Evolutionary conservation across 805 yeast genomes (phyloP).

Genomic region (Starmerella cellae): DNA sequence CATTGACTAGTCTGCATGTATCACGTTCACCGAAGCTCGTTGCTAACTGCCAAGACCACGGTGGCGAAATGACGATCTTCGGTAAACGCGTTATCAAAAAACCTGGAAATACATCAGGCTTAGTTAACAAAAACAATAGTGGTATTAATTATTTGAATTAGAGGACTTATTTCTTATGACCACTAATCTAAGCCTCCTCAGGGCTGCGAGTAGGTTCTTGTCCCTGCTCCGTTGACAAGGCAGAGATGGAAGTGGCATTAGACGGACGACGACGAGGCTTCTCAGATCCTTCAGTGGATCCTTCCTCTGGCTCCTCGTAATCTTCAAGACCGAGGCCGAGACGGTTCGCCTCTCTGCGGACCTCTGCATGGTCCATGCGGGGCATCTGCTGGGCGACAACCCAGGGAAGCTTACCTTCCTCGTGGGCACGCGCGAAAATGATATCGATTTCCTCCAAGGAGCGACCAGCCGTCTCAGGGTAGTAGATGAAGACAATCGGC

Average conservation of each 20-base stretch:
- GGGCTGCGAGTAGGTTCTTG: too few species aligned
- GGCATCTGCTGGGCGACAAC: constrained; percentile 54
- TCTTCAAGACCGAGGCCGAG: constrained; percentile 33
- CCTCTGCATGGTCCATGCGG: constrained; percentile 40
- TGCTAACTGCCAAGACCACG: too few species aligned
- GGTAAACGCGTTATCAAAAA: too few species aligned
- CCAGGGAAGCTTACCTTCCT: constrained; percentile 46
- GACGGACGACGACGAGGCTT: constrained; percentile 7
- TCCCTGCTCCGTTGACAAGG: too few species aligned
- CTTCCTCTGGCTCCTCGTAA: constrained; percentile 2
- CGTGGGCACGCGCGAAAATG: constrained; percentile 45
- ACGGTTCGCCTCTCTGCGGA: constrained; percentile 46
- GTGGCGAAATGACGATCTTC: too few species aligned
- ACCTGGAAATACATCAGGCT: too few species aligned
- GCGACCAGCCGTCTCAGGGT: constrained; percentile 69
- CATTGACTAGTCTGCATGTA: too few species aligned
- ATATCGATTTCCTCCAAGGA: constrained; percentile 64
- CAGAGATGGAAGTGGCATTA: constrained; percentile 8
- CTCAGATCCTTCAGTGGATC: not conserved
- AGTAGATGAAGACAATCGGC: constrained; percentile 52
- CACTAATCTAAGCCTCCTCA: too few species aligned
- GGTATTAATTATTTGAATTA: not conserved
- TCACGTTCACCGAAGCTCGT: too few species aligned
- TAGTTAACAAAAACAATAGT: too few species aligned
- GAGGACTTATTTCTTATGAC: not conserved